phyloP scores from a whole-genome alignment of 2,329 filamentous ascomycete species.

The Penicillium thymicola region DNA sequence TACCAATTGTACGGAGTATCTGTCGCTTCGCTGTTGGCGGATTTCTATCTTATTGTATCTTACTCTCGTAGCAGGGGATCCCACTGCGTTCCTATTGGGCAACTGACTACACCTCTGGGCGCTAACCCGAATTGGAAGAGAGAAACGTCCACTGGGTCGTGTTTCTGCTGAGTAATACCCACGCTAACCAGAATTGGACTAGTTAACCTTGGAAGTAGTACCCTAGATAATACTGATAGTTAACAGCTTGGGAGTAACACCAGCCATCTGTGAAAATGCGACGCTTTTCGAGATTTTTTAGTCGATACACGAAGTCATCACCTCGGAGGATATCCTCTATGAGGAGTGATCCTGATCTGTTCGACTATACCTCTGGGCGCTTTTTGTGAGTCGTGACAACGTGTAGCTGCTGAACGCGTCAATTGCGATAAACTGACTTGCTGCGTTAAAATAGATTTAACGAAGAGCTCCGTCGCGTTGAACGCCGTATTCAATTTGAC shows the following conservation, averaged over 20 bases:
- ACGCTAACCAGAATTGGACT: too few species aligned
- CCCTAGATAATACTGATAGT: not conserved
- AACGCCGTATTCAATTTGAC: constrained; percentile 6
- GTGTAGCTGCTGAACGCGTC: not conserved
- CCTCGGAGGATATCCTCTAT: not conserved
- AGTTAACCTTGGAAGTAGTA: too few species aligned
- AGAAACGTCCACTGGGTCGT: too few species aligned
- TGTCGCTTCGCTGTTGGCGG: too few species aligned
- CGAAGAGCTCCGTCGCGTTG: constrained; percentile 9
- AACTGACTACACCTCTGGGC: too few species aligned
- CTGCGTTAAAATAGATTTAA: constrained; percentile 7
- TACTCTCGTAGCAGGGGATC: too few species aligned
- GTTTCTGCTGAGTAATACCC: too few species aligned
- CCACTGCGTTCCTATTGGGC: too few species aligned
- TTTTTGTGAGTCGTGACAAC: constrained; percentile 4
- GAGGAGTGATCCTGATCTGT: not conserved
- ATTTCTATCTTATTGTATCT: too few species aligned
- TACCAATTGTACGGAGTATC: too few species aligned
- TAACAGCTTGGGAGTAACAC: not conserved
- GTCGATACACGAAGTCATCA: not conserved
- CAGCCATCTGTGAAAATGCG: constrained; percentile 1
- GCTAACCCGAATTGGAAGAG: too few species aligned
- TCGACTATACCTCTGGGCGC: constrained; percentile 5
- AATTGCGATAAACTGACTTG: not conserved
- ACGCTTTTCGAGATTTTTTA: not conserved